These are phyloP conservation scores for Aphanomyces stellatus DNA, from an alignment of 352 stramenopile species.

Conservation along the genomic window DNA sequence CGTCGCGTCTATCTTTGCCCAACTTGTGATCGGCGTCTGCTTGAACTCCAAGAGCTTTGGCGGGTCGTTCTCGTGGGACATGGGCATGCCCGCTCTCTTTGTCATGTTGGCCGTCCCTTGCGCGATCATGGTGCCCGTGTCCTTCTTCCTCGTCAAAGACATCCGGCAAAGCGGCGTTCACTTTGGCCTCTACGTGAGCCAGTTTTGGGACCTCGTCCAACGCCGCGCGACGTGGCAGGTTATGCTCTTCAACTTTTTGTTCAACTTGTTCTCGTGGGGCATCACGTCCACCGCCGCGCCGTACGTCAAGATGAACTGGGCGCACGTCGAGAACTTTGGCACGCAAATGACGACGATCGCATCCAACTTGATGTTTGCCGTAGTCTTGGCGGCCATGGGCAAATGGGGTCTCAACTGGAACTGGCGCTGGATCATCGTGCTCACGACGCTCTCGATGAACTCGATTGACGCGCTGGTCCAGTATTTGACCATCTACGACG, in stretches of 20 bases:
- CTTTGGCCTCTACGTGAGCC: constrained; percentile 2
- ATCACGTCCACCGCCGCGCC: constrained; percentile 28
- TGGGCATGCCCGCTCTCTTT: constrained; percentile 48
- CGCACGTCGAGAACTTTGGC: constrained; percentile 37
- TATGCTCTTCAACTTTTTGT: constrained; percentile 22
- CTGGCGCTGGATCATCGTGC: constrained; percentile 40
- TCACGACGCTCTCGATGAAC: constrained; percentile 29
- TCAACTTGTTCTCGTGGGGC: constrained; percentile 47
- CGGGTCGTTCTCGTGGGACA: constrained; percentile 36
- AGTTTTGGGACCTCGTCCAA: constrained; percentile 19
- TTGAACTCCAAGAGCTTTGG: constrained; percentile 50
- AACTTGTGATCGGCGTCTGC: constrained; percentile 42
- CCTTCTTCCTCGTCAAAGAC: constrained; percentile 10
- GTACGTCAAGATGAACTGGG: constrained; percentile 55
- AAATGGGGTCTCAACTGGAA: constrained; percentile 40
- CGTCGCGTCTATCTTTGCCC: constrained; percentile 30
- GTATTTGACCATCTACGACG: constrained; percentile 49
- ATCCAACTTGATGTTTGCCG: constrained; percentile 39
- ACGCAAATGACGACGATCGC: constrained; percentile 39
- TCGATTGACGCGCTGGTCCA: constrained; percentile 36
- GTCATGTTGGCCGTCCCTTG: constrained; percentile 12
- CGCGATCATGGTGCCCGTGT: constrained; percentile 11
- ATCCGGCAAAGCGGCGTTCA: background rate
- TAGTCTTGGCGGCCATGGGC: constrained; percentile 28
- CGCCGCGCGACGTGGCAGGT: constrained; percentile 20